Conservation (phyloP, 139 green algal genomes). For the Astrephomene gubernaculifera region DNA sequence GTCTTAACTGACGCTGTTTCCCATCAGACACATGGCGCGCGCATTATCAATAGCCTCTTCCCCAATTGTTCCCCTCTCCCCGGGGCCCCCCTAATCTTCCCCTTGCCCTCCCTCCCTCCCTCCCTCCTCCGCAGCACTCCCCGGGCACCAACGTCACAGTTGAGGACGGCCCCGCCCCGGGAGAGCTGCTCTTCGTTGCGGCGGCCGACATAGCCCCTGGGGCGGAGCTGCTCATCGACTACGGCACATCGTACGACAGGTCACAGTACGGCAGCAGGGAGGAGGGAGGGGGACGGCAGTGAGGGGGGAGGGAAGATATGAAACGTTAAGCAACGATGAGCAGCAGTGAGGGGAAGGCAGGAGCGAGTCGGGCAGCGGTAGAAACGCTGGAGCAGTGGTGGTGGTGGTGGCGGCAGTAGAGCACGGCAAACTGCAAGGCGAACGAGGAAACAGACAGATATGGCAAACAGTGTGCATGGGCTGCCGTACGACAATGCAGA, state of each 20-base stretch:
- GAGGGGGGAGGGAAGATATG: background rate
- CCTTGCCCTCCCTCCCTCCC: background rate
- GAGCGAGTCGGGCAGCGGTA: background rate
- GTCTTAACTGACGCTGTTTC: too few species aligned
- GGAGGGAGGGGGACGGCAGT: background rate
- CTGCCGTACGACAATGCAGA: too few species aligned
- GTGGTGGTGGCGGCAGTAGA: background rate
- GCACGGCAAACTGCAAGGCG: too few species aligned
- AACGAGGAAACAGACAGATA: too few species aligned
- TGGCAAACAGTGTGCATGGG: too few species aligned
- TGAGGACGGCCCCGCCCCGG: conserved; percentile 47
- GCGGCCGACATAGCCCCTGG: conserved; percentile 47
- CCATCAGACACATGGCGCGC: too few species aligned
- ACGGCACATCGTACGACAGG: conserved; percentile 62
- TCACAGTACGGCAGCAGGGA: conserved; percentile 40
- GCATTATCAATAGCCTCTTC: too few species aligned
- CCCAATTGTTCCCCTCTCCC: background rate
- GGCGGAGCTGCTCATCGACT: conserved; percentile 72
- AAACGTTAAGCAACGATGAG: background rate
- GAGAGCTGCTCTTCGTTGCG: conserved; percentile 56
- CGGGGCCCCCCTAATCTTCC: too few species aligned
- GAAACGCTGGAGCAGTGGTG: background rate
- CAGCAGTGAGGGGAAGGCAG: background rate
- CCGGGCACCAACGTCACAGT: conserved; percentile 56
- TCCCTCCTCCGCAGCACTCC: background rate